Percentiles rank a stretch among this genome's conserved stretches.
These are phyloP conservation scores for Mortierella alpina DNA, from an alignment of 192 early-diverging fungal species.

Conservation along the genomic window DNA sequence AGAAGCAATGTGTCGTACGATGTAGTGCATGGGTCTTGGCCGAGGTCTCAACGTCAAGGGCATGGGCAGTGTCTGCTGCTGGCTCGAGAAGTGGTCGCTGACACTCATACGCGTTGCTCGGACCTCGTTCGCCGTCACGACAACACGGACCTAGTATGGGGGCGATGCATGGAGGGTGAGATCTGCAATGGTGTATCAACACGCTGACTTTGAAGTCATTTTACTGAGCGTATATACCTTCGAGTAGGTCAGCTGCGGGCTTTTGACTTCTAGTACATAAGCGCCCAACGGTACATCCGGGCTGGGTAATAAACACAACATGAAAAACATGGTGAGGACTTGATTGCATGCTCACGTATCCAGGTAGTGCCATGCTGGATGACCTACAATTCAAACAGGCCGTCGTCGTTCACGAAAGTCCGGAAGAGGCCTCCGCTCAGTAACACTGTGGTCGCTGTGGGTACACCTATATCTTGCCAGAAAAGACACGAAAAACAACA, in stretches of 20 bases:
- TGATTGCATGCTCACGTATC: not conserved
- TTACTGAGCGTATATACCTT: not conserved
- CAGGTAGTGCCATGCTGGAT: not conserved
- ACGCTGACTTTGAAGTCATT: not conserved
- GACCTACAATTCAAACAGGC: constrained; percentile 23
- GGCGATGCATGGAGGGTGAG: not conserved
- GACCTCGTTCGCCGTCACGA: constrained; percentile 1
- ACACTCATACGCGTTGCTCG: constrained; percentile 14
- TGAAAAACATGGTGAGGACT: not conserved
- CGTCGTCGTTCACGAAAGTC: constrained; percentile 15
- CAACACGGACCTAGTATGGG: constrained; percentile 14
- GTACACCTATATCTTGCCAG: constrained; percentile 18
- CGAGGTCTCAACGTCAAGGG: constrained; percentile 22
- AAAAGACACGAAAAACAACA: not conserved
- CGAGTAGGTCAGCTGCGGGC: constrained; percentile 26
- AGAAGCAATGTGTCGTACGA: constrained; percentile 1
- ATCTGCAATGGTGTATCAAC: not conserved
- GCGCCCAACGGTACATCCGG: constrained; percentile 19
- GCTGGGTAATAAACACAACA: not conserved
- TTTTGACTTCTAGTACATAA: constrained; percentile 26
- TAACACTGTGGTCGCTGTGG: constrained; percentile 17
- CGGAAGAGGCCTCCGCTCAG: constrained; percentile 12
- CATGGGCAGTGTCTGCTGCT: constrained; percentile 4
- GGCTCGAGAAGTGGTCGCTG: constrained; percentile 24
- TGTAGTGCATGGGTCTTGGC: constrained; percentile 31